These are phyloP conservation scores for Plantago major DNA, from an alignment of 257 asterid genomes.

Conservation along the genomic window DNA sequence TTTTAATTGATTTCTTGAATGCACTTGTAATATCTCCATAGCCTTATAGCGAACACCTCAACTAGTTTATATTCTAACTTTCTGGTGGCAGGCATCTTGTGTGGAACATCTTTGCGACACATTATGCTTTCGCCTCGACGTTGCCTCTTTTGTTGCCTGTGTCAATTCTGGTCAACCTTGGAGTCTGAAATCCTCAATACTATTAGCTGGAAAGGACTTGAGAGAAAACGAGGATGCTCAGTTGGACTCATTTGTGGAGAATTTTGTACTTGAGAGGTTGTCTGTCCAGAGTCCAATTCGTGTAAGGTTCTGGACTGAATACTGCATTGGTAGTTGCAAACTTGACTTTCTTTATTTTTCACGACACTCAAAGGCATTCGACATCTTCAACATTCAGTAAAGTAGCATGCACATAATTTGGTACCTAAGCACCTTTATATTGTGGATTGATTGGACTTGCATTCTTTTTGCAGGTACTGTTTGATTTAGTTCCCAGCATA, in stretches of 20 bases:
- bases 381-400: slow-evolving; percentile 19
- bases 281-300: slow-evolving; percentile 95
- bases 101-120: slow-evolving; percentile 90
- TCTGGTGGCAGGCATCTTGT: slow-evolving; percentile 69
- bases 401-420: slow-evolving; percentile 16
- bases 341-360: slow-evolving; percentile 19
- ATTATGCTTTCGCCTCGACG: slow-evolving; percentile 85
- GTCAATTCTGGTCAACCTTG: slow-evolving; percentile 88
- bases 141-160: slow-evolving; percentile 92
- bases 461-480: slow-evolving; percentile 62
- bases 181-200: slow-evolving; percentile 77
- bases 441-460: slow-evolving; percentile 10
- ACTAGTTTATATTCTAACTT: slow-evolving; percentile 20
- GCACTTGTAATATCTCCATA: slow-evolving; percentile 6
- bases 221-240: slow-evolving; percentile 44
- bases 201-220: slow-evolving; percentile 62
- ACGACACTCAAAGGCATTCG: slow-evolving; percentile 14
- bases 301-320: slow-evolving; percentile 41
- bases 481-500: slow-evolving; percentile 91
- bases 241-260: slow-evolving; percentile 91
- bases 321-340: slow-evolving; percentile 12
- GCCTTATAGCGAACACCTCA: slow-evolving; percentile 7
- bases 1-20: slow-evolving; percentile 7
- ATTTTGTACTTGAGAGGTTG: slow-evolving; percentile 89
- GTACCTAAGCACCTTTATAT: slow-evolving; percentile 16